Base-by-base conservation (phyloP, 176 grass and related monocot genomes). In the Rhynchospora pubera region DNA sequence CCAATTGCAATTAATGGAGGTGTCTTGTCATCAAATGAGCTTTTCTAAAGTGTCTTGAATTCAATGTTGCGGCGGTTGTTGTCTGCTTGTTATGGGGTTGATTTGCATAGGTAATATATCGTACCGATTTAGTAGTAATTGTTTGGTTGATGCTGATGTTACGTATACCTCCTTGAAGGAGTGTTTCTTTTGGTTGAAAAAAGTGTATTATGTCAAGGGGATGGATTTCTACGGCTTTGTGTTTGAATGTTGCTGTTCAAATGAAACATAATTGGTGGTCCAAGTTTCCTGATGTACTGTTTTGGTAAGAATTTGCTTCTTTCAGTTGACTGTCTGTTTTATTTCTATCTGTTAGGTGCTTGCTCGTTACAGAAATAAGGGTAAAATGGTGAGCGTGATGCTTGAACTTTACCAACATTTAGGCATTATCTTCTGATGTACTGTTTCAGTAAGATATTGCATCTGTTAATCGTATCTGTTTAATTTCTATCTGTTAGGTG, bases 31-130 rank as follows among this genome's bases (percentile, higher is more conserved):
- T 43, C 43, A 44, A 24, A 80, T 80, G 57, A 58, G 78, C 9
- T 80, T 61, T 62, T 62, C 10, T 80, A n/a, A 80, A 62, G 32
- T 39, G 57, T 55, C 15, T 76, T 55, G 21, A 74, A 16, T 74
- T 26, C 46, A 15, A 55, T 23, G 23, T 34, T 18, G 24, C 32
- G 30, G 72, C 55, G 72, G 50, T 77, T 77, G 32, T 50, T 56
- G 18, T 28, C 24, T 34, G 48, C 72, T 77, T 55, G 45, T 75
- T 74, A 5, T 32, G 72, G 72, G 50, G 48, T 77, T 77, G 10
- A 56, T 52, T 56, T 56, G 34, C 23, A 8, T 51, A 32, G 24
- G 23, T 55, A 23, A 74, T 23, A 50, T 76, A 76, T 55, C 55
- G 50, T 77, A 56, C 22, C n/a, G 5, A 12, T 12, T 18, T 77